Evolutionary conservation across 2,329 filamentous ascomycete species (phyloP).

Genomic region (Colletotrichum tofieldiae): DNA sequence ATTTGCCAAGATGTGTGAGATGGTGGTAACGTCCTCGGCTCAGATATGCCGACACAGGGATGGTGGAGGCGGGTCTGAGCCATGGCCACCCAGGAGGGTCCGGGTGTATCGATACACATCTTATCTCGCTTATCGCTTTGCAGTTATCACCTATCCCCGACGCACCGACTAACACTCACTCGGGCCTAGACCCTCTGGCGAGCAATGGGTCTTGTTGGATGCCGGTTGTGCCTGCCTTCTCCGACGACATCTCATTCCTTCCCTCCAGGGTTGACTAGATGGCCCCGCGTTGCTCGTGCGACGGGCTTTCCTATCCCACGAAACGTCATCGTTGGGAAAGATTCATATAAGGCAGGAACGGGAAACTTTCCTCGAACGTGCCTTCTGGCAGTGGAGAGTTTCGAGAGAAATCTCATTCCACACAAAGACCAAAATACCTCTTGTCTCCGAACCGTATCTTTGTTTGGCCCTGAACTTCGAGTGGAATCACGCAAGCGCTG

Average conservation of each 20-base stretch:
- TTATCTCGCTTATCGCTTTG: constrained; percentile 16
- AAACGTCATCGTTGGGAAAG: background rate
- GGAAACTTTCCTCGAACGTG: no score
- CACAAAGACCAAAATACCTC: background rate
- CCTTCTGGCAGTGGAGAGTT: background rate
- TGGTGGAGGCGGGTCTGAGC: constrained; percentile 1
- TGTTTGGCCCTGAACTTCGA: background rate
- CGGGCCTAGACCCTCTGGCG: constrained; percentile 16
- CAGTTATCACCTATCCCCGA: constrained; percentile 12
- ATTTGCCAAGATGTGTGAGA: constrained; percentile 16
- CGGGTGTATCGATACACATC: background rate
- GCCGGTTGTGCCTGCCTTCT: constrained; percentile 13
- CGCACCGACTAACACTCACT: background rate
- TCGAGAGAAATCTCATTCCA: no score
- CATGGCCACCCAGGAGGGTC: constrained; percentile 18
- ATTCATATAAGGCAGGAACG: background rate
- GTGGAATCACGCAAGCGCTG: background rate
- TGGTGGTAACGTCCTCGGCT: background rate
- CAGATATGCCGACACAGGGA: constrained; percentile 20
- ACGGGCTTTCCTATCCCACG: background rate
- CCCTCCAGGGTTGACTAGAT: background rate
- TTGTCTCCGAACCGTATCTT: background rate
- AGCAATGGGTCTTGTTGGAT: background rate
- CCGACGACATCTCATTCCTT: constrained; percentile 39
- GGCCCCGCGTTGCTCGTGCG: background rate